Base-by-base conservation (phyloP, 345 rosid species). In the Noccaea caerulescens region DNA sequence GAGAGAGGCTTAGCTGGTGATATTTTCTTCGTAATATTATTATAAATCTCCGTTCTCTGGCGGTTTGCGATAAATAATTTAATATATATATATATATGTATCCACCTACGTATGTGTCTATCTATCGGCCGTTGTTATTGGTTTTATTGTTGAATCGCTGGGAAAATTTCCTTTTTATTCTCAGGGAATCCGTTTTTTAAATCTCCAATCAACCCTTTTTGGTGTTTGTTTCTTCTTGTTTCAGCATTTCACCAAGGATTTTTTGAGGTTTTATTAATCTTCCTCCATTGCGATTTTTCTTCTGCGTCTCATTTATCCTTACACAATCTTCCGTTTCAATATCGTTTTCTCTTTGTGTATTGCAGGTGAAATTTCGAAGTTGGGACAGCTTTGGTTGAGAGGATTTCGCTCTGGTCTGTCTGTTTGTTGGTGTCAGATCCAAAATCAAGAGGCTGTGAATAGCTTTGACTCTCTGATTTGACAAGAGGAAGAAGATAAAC, bases 381-480 rank as follows among this genome's bases (percentile, higher is more conserved):
- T 49, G 23, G 11, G 34, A 23, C 60, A 20, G 77, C 51, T 55
- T 67, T 25, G 77, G 61, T 52, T 41, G 18, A 10, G 50, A 66
- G n/a, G 20, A 20, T 52, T 39, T 10, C 37, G 64, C 25, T 63
- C 50, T 55, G 30, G 57, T 43, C 51, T 39, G 63, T 65, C 20
- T 10, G 8, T 59, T 73, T 63, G 12, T 14, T 13, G 62, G 50
- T 37, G 69, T 53, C 66, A 83, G 82, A 80, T 80, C 80, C 71
- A 57, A 32, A 76, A 43, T 55, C 76, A 36, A 52, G 62, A 57
- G 50, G 73, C 62, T 77, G 80, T 81, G 52, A 73, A 8, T 71
- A 59, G 67, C 41, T 71, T 82, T 85, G 85, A 76, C 80, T 69
- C 27, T 1, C 0, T 73, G 73, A 69, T 77, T 82, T 77, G 79